Base-by-base conservation (phyloP, 345 rosid species). In the Hypericum androsaemum region DNA sequence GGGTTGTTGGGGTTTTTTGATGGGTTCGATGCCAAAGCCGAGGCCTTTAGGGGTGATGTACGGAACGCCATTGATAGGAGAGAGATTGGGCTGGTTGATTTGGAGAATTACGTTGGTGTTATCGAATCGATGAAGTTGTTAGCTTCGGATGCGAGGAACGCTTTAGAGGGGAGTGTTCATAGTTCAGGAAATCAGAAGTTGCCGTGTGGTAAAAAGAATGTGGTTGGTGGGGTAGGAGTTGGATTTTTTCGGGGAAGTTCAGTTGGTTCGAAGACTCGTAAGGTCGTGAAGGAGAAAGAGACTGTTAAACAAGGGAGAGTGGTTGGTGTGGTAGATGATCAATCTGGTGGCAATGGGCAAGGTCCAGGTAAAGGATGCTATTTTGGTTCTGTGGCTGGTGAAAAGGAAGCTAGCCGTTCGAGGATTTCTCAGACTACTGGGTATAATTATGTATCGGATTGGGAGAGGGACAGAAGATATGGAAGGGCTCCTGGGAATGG, bases 1-100 rank as follows among this genome's bases (percentile, higher is more conserved):
- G 51, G 7, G 54, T 53, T 73, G 43, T 57, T 65, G 51, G 78
- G 52, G 2, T 70, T 77, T 60, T 74, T 83, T 54, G 50, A 75
- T 68, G 74, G 59, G 12, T 66, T 83, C 51, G 74, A 73, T 64
- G 74, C 28, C 51, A 71, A 73, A 54, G 63, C 72, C 37, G 43
- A 42, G 54, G 59, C 44, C 50, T 60, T 83, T 62, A 74, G 63
- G 64, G 67, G 42, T 54, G 66, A 57, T 60, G 43, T 82, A 43
- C 72, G 50, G 59, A 59, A 65, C 58, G 80, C 77, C 52, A 66
- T 83, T 66, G 77, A 77, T 47, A 47, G 68, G 68, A 71, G 64
- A 47, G 65, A 59, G 52, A 67, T 80, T 52, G 66, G 59, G 42
- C 4, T 61, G 32, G 15, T 14, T 52, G 86, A 80, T 65, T 64